phyloP scores from a whole-genome alignment of 495 filamentous ascomycete species.

The Aspergillus nanangensis region DNA sequence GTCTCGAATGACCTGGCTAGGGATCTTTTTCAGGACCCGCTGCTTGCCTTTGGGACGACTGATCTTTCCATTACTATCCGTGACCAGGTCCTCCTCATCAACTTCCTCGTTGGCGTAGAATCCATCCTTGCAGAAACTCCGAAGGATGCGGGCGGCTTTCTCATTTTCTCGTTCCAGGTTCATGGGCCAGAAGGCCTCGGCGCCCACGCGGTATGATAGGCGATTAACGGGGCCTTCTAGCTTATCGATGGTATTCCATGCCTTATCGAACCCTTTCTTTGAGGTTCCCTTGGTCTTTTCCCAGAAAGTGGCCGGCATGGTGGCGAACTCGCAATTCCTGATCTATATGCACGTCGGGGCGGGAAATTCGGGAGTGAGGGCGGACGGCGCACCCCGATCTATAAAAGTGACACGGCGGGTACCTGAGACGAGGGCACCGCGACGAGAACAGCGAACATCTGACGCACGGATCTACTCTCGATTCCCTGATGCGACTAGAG shows the following conservation, averaged over 20 bases:
- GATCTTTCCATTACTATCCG: constrained; percentile 31
- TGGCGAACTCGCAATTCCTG: constrained; percentile 5
- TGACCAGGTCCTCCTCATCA: constrained; percentile 11
- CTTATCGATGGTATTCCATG: constrained; percentile 48
- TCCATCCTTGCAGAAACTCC: constrained; percentile 74
- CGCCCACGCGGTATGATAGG: constrained; percentile 66
- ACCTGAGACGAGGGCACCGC: constrained; percentile 4
- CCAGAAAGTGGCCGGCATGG: constrained; percentile 33
- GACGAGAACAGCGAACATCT: constrained; percentile 16
- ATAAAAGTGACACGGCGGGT: not conserved
- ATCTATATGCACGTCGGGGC: no score
- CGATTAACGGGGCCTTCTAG: constrained; percentile 68
- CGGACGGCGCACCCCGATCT: no score
- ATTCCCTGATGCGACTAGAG: constrained; percentile 13
- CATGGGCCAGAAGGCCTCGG: constrained; percentile 80
- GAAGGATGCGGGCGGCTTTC: constrained; percentile 76
- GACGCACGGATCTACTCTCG: constrained; percentile 3
- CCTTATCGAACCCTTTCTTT: constrained; percentile 54
- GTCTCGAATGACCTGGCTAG: constrained; percentile 71
- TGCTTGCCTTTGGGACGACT: constrained; percentile 62
- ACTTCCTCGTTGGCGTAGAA: constrained; percentile 48
- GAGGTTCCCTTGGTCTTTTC: constrained; percentile 38
- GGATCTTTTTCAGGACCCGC: constrained; percentile 76
- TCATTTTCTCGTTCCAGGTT: constrained; percentile 75
- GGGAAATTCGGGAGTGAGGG: no score